Evolutionary conservation across 495 filamentous ascomycete species (phyloP).

Genomic region (Tuber microsphaerosporum): DNA sequence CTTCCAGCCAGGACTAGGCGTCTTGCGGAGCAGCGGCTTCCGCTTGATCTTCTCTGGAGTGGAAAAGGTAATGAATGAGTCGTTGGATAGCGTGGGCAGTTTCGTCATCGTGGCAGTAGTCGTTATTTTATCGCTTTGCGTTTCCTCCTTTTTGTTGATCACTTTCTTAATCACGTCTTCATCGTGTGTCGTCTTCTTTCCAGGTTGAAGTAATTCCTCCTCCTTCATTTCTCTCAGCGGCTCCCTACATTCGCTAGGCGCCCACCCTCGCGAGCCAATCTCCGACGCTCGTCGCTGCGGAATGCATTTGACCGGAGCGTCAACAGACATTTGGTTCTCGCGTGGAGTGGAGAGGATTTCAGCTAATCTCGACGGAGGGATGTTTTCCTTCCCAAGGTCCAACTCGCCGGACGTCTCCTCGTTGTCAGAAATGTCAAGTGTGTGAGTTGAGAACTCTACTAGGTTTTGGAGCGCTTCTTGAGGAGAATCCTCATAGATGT

Average conservation of each 20-base stretch:
- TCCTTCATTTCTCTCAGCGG: slow-evolving; percentile 34
- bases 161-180: slow-evolving; percentile 5
- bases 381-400: slow-evolving; percentile 82
- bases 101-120: background rate
- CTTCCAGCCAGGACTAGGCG: slow-evolving; percentile 17
- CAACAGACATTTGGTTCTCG: slow-evolving; percentile 30
- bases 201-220: slow-evolving; percentile 15
- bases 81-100: slow-evolving; percentile 24
- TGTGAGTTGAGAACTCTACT: slow-evolving; percentile 79
- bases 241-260: slow-evolving; percentile 11
- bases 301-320: slow-evolving; percentile 19
- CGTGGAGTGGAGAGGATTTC: slow-evolving; percentile 29
- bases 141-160: background rate
- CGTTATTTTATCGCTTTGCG: background rate
- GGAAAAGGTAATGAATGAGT: slow-evolving; percentile 21
- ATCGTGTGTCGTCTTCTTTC: background rate
- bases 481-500: slow-evolving; percentile 86
- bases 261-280: background rate
- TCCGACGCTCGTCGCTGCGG: slow-evolving; percentile 14
- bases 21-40: slow-evolving; percentile 8
- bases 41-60: slow-evolving; percentile 24
- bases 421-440: slow-evolving; percentile 71
- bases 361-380: slow-evolving; percentile 56
- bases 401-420: slow-evolving; percentile 50
- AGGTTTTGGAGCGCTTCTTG: slow-evolving; percentile 84